Evolutionary conservation across 2,329 filamentous ascomycete species (phyloP), one percentile per base, ranked within the genome.

Genomic region (Lasiodiplodia citricola): DNA sequence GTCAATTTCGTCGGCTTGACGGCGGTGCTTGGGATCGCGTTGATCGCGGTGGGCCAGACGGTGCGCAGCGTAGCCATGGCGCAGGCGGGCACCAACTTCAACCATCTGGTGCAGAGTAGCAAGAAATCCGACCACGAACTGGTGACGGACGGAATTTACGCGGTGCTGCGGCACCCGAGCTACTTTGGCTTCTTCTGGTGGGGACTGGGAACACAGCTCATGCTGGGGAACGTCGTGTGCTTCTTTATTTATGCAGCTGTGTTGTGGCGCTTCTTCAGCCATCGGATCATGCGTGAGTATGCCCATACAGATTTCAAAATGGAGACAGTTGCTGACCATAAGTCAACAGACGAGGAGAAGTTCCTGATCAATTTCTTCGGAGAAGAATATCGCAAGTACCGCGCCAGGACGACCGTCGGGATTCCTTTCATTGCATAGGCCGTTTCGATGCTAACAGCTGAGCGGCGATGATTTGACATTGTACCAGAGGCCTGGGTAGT

Each of bases 101-200:
- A 97, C 76, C 96, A 87, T 74, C 88, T 90, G 41, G 90, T 97
- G 10, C 93, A 96, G 80, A 88, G 82, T 55, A 80, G 87, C 71
- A 88, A 84, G 70, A 91, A 89, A 75, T 86, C 89, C 4, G 88
- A 88, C 1, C 96, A 99, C 79, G 84, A 85, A 57, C 86, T 99
- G n/a, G 92, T 99, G 2, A 97, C 91, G 0, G 84, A 84, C 35
- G 96, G 96, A 0, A 83, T 98, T 41, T 99, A 98, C 79, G 83
- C 83, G 8, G 79, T 87, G 55, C 83, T 96, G 65, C 85, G 96
- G 28, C 96, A 99, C 80, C 96, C 96, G 14, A 92, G 91, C 69
- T 99, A 99, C 81, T 97, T 98, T 83, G 96, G 95, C 3, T 99
- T 97, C 83, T 99, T 97, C 81, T 98, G 94, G 90, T 99, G 95